Evolutionary conservation across 2,329 filamentous ascomycete species (phyloP).

Genomic region (Pseudocercospora cruenta): DNA sequence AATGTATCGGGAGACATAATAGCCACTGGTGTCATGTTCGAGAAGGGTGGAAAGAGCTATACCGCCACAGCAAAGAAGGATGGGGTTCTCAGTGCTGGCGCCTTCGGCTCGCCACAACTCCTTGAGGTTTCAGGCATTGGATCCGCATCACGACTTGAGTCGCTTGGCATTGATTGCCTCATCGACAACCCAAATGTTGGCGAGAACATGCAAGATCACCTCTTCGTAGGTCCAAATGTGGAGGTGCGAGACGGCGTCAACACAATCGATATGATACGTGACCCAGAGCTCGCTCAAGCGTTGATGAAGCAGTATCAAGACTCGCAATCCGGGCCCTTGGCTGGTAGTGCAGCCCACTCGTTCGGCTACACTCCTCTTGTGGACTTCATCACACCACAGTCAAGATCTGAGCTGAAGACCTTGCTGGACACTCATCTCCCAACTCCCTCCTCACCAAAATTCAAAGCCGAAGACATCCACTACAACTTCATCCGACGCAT

Average conservation of each 20-base stretch:
- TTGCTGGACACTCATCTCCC: conserved; percentile 13
- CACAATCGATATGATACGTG: conserved; percentile 13
- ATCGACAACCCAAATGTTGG: conserved; percentile 30
- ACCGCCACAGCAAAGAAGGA: conserved; percentile 43
- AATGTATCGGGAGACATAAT: not conserved
- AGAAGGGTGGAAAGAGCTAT: conserved; percentile 32
- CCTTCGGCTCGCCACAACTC: conserved; percentile 43
- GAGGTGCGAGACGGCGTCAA: conserved; percentile 30
- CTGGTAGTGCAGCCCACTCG: not conserved
- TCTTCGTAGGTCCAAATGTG: conserved; percentile 25
- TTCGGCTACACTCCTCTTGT: conserved; percentile 11
- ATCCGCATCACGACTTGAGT: conserved; percentile 8
- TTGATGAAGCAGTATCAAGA: conserved; percentile 10
- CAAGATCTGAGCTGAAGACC: not conserved
- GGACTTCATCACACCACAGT: conserved; percentile 13
- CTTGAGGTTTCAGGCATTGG: conserved; percentile 48
- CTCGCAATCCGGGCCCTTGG: conserved; percentile 11
- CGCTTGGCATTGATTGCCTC: conserved; percentile 22
- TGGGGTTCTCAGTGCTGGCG: conserved; percentile 55
- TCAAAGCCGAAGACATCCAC: conserved; percentile 5
- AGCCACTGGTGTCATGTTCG: conserved; percentile 40
- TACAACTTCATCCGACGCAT: not conserved
- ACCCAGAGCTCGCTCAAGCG: conserved; percentile 5
- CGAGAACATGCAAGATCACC: conserved; percentile 24
- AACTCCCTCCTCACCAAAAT: not conserved